phyloP scores from a whole-genome alignment of 371 early-diverging fungal genomes.

The Nematocida sp. region DNA sequence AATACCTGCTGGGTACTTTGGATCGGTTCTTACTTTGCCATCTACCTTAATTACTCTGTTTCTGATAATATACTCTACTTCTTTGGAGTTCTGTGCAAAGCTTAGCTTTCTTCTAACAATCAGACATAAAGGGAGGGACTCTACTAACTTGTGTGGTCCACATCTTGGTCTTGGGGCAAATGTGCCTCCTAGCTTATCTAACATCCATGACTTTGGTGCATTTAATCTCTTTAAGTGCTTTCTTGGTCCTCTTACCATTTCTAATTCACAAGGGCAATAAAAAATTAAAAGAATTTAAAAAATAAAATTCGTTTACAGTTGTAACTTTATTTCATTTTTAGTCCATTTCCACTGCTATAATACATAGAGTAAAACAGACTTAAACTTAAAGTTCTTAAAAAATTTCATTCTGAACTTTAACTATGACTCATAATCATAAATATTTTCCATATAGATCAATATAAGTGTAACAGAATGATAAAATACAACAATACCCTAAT shows the following conservation, averaged over 20 bases:
- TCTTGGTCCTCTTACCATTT: conserved; percentile 88
- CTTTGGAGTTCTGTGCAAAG: conserved; percentile 92
- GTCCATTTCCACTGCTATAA: background rate
- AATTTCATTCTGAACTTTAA: too few relatives aligned
- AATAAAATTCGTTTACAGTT: conserved; percentile 51
- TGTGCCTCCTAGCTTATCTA: conserved; percentile 93
- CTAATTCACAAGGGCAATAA: conserved; percentile 64
- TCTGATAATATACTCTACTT: conserved; percentile 87
- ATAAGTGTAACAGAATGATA: too few relatives aligned
- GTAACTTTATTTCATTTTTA: background rate
- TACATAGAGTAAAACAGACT: too few relatives aligned
- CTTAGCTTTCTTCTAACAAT: conserved; percentile 95
- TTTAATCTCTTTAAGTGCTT: conserved; percentile 99
- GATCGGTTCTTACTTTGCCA: conserved; percentile 92
- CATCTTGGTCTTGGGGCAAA: conserved; percentile 92
- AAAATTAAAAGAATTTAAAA: conserved; percentile 52
- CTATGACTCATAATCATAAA: too few relatives aligned
- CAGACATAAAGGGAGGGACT: conserved; percentile 92
- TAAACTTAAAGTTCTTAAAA: too few relatives aligned
- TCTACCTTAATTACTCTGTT: conserved; percentile 96
- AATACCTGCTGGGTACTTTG: conserved; percentile 95
- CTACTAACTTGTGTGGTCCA: conserved; percentile 97
- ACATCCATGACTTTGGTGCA: conserved; percentile 99
- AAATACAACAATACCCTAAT: too few relatives aligned
- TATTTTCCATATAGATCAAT: too few relatives aligned